Evolutionary conservation across 257 asterid species (phyloP).

Genomic region (Solanum sitiens): DNA sequence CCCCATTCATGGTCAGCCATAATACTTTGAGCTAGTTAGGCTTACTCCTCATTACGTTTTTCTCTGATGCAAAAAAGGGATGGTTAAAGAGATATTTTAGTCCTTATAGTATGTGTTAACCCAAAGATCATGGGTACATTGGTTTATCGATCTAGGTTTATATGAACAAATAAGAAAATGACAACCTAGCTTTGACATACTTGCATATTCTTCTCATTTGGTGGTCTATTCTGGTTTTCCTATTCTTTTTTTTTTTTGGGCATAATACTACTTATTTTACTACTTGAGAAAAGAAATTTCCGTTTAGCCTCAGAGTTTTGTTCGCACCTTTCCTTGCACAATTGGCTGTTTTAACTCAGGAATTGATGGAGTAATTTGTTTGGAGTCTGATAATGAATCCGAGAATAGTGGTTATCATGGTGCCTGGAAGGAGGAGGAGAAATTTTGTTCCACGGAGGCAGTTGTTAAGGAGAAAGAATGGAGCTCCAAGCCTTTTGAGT

Average conservation of each 20-base stretch:
- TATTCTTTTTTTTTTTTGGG: neutral
- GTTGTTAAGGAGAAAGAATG: conserved; percentile 19
- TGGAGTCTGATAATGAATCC: conserved; percentile 67
- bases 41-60: neutral
- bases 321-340: neutral
- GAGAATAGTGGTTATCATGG: conserved; percentile 19
- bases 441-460: conserved; percentile 15
- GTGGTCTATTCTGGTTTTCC: neutral
- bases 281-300: neutral
- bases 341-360: conserved; percentile 3
- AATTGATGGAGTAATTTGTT: conserved; percentile 33
- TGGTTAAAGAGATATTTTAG: neutral
- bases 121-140: neutral
- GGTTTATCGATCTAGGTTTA: neutral
- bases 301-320: neutral
- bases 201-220: neutral
- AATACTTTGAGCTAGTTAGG: neutral
- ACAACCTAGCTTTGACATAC: neutral
- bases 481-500: conserved; percentile 20
- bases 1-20: neutral
- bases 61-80: neutral
- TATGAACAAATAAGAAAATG: neutral
- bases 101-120: neutral
- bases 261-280: neutral
- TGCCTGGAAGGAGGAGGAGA: conserved; percentile 18